Conservation (phyloP, 352 stramenopile species). For the Thraustotheca clavata region DNA sequence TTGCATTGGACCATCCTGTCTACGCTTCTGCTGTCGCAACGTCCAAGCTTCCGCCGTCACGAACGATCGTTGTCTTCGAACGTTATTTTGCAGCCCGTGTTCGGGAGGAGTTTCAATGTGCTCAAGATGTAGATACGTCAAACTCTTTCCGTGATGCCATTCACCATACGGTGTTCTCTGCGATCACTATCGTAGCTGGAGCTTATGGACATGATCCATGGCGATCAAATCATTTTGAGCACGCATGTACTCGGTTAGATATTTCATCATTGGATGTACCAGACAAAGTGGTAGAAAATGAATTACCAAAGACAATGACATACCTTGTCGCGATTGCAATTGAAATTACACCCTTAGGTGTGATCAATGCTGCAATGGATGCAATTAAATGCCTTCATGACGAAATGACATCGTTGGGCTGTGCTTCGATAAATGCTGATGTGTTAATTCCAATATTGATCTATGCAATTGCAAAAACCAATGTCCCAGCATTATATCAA, state of each 20-base stretch:
- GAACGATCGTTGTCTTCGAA: conserved; percentile 7
- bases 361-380: not conserved
- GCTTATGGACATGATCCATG: conserved; percentile 1
- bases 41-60: not conserved
- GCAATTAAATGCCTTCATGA: conserved; percentile 2
- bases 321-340: not conserved
- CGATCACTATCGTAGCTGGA: not conserved
- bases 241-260: too few species aligned
- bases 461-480: not conserved
- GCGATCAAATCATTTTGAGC: not conserved
- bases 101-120: not conserved
- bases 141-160: not conserved
- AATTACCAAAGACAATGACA: not conserved
- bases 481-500: not conserved
- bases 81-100: conserved; percentile 1
- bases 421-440: conserved; percentile 8
- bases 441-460: conserved; percentile 16
- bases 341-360: conserved; percentile 1
- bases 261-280: not conserved
- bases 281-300: not conserved
- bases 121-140: not conserved
- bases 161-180: conserved; percentile 7
- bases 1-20: not conserved
- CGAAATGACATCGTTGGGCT: not conserved
- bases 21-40: not conserved